These are phyloP conservation scores for Cylindrotheca closterium DNA, from an alignment of 108 stramenopile species.

Conservation along the genomic window DNA sequence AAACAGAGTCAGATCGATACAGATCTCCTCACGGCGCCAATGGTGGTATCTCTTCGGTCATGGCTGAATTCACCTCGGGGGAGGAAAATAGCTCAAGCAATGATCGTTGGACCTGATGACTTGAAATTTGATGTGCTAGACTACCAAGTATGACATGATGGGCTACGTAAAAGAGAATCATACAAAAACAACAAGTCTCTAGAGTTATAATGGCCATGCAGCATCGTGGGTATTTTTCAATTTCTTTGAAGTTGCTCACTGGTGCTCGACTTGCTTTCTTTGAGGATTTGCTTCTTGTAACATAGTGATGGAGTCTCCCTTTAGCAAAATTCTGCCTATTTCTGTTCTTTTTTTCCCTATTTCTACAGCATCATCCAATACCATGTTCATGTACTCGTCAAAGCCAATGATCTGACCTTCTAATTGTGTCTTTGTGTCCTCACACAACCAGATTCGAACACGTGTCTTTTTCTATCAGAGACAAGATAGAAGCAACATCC, in stretches of 20 bases:
- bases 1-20: too few relatives aligned
- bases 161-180: too few relatives aligned
- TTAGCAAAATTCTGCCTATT: constrained; percentile 94
- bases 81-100: constrained; percentile 9
- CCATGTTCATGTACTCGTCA: constrained; percentile 97
- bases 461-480: constrained; percentile 77
- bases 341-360: constrained; percentile 73
- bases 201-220: too few relatives aligned
- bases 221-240: too few relatives aligned
- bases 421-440: constrained; percentile 93
- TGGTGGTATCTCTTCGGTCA: constrained; percentile 52
- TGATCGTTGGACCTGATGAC: constrained; percentile 39
- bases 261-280: too few relatives aligned
- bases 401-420: constrained; percentile 98
- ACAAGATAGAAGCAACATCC: too few relatives aligned
- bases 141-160: too few relatives aligned
- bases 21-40: constrained; percentile 69
- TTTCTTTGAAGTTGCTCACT: too few relatives aligned
- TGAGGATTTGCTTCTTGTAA: constrained; percentile 79
- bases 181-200: too few relatives aligned
- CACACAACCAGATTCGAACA: constrained; percentile 97
- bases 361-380: constrained; percentile 96
- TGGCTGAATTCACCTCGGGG: constrained; percentile 42
- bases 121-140: constrained; percentile 22
- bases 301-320: constrained; percentile 98